Evolutionary conservation across 306 rosid species (phyloP), one percentile per base, ranked within the genome.

Genomic region (Cicer bijugum): DNA sequence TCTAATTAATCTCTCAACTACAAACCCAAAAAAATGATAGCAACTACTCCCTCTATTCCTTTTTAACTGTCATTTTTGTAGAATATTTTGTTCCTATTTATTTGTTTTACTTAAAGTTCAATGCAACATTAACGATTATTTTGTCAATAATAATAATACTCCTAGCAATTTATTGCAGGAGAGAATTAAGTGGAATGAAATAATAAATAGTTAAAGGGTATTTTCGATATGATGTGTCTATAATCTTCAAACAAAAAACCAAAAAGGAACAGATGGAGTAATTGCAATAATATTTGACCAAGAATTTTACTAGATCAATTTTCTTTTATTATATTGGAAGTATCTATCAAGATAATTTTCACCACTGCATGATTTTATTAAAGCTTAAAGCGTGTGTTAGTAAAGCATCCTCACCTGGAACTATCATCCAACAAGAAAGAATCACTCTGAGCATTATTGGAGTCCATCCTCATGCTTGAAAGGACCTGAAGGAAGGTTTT

Each of bases 371-470:
- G 45, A 42, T 62, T 28, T 7, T 60, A 48, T 50, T 53, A 40
- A 60, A 72, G 68, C 73, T 67, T 48, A 78, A 51, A 77, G 39
- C 0, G 53, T 15, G 12, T 44, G 38, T 42, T 71, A 72, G 52
- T 67, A 59, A 50, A 52, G 71, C 76, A 79, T 6, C 57, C 85
- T 80, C 67, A 95, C 99, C 99, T 90, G 75, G 97, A 95, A 83
- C 86, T 89, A 85, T 95, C 99, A 80, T 95, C 99, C 87, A 95
- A 83, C 83, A 95, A 86, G 91, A 90, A 95, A 80, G 99, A 92
- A 86, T 89, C 92, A 73, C 89, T 89, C 35, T 63, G 91, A 67
- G 97, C 86, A 80, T 90, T 81, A 80, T 90, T 92, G 55, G 97
- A 88, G 85, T 95, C 99, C 90, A 92, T 89, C 83, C 87, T 95